Base-by-base conservation (phyloP, 345 rosid species). In the Acer saccharum region DNA sequence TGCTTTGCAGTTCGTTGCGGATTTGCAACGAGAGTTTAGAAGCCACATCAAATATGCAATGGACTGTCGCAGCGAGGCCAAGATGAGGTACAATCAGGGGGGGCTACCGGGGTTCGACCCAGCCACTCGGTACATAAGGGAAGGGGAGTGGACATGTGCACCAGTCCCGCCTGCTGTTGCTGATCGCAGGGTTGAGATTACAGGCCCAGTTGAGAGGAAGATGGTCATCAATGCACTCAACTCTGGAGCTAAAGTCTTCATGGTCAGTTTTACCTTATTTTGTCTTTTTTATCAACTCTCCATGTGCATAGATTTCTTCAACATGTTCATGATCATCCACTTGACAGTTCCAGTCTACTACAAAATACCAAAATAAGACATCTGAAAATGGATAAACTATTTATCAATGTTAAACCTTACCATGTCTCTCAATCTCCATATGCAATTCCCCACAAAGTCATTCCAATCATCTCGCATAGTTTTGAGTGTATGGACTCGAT, bases 211-310 rank as follows among this genome's bases (percentile, higher is more conserved):
- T 1, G 98, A 92, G 89, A 85, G 99, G 87, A 96, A 96, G 83
- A 96, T 96, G 97, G 80, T 96, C 88, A 94, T 94, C 80, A 96
- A 96, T 73, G 99, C 99, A 25, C 93, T 96, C 71, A 96, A 96
- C 81, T 92, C 98, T 12, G 97, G 97, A 7, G 98, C 98, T 76
- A 91, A 92, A 89, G 98, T 96, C 76, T 96, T 96, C 84, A 96
- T 92, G 98, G 97, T 92, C 23, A 88, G 80, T 75, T 35, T 6
- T 13, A 6, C 29, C 52, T 57, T 3, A 23, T 72, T n/a, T 21
- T 52, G n/a, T 3, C 17, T 12, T 20, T 27, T 52, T 18, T 4
- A 43, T 20, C 23, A 27, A 52, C 44, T 32, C 44, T 14, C 12
- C 54, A 4, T 9, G 54, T n/a, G 44, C 57, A 68, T 44, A 27